Conservation (phyloP, 1,284 basidiomycete species). For the Moniliophthora roreri region DNA sequence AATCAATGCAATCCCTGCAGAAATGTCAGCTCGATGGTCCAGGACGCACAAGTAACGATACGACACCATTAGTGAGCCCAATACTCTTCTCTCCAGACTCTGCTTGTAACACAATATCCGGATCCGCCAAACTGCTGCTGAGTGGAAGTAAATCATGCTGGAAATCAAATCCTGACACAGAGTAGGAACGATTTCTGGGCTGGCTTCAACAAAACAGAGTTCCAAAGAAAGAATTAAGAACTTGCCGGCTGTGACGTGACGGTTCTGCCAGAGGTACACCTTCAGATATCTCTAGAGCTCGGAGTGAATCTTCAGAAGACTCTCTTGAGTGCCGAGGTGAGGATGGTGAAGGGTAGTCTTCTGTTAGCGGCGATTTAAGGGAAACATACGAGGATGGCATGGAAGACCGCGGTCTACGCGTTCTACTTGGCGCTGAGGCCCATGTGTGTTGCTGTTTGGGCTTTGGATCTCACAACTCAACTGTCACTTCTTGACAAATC, state of each 20-base stretch:
- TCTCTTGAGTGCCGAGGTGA: constrained; percentile 46
- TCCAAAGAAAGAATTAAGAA: neutral
- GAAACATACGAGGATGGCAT: constrained; percentile 17
- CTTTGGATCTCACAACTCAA: too few relatives aligned
- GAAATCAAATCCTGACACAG: constrained; percentile 78
- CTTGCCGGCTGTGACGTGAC: constrained; percentile 30
- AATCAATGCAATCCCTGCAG: constrained; percentile 77
- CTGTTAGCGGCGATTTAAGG: constrained; percentile 12
- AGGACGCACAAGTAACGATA: constrained; percentile 3
- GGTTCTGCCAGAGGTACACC: constrained; percentile 45
- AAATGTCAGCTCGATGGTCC: constrained; percentile 7
- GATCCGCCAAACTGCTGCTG: constrained; percentile 70
- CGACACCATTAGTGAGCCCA: constrained; percentile 71
- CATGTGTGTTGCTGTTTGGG: neutral
- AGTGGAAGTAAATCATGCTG: constrained; percentile 76
- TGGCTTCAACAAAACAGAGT: neutral
- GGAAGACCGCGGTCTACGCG: neutral
- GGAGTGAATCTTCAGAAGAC: constrained; percentile 73
- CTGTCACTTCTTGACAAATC: too few relatives aligned
- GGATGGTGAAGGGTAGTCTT: constrained; percentile 4
- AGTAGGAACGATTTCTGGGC: constrained; percentile 58
- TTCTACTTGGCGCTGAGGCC: too few relatives aligned
- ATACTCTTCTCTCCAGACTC: constrained; percentile 68
- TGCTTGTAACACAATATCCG: constrained; percentile 42
- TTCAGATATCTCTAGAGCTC: constrained; percentile 74